Evolutionary conservation across 495 filamentous ascomycete species (phyloP).

Genomic region (Penicillium canariense): DNA sequence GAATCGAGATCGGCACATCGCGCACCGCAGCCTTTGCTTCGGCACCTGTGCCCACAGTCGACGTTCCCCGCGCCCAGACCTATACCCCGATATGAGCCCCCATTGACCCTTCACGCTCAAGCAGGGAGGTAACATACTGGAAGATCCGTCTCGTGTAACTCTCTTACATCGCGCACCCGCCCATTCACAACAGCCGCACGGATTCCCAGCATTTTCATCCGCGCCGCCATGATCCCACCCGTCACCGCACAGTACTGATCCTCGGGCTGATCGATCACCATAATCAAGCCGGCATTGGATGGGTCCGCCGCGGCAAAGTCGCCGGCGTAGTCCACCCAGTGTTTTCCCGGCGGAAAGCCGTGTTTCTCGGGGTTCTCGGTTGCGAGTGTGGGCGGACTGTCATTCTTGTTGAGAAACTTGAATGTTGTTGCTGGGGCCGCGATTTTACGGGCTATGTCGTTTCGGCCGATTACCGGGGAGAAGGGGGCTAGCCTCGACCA

Average conservation of each 20-base stretch:
- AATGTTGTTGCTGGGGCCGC: constrained; percentile 64
- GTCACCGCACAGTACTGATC: constrained; percentile 61
- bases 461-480: constrained; percentile 35
- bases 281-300: constrained; percentile 48
- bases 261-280: constrained; percentile 58
- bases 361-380: constrained; percentile 26
- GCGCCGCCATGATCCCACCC: constrained; percentile 65
- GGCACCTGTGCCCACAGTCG: constrained; percentile 58
- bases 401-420: constrained; percentile 54
- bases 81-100: constrained; percentile 11
- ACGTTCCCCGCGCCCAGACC: constrained; percentile 57
- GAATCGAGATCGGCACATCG: constrained; percentile 52
- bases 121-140: constrained; percentile 38
- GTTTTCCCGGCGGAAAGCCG: constrained; percentile 43
- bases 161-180: constrained; percentile 58
- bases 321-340: constrained; percentile 57
- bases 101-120: neutral
- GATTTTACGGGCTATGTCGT: constrained; percentile 33
- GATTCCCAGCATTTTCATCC: constrained; percentile 57
- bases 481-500: constrained; percentile 22
- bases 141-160: constrained; percentile 46
- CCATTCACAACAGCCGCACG: constrained; percentile 57
- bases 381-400: constrained; percentile 24
- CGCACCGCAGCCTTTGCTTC: constrained; percentile 56
- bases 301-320: constrained; percentile 22